Evolutionary conservation across 495 filamentous ascomycete species (phyloP), one percentile per base, ranked within the genome.

Genomic region (Jackrogersella multiformis): DNA sequence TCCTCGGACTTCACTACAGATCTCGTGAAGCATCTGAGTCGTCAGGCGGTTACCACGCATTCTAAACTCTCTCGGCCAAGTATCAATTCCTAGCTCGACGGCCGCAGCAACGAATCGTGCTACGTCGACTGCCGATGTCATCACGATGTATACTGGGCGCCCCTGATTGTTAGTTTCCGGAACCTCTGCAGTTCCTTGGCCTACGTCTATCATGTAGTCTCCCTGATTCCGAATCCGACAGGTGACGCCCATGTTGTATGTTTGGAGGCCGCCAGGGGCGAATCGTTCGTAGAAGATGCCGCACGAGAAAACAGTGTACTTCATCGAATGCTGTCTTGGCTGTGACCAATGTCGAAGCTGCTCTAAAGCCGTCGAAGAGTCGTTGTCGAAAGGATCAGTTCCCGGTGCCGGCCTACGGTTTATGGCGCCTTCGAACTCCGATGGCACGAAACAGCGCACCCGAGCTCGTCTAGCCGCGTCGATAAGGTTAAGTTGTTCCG

Each of bases 221-320:
- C 86, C 87, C 58, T 88, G 86, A 20, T 78, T 79, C 13, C 78
- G 76, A 28, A 87, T 71, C 10, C 79, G 78, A 38, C 73, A 75
- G 6, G 75, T 73, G 15, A 71, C 56, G 7, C 88, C 87, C 32
- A 92, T 87, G 3, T 79, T 74, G 52, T 81, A 82, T 2, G 76
- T 73, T 18, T 76, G 75, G 48, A 93, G 77, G 3, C 90, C 90
- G 9, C 85, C 86, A 9, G 85, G 86, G 7, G 80, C 83, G 72
- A 93, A 92, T 9, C 90, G 80, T 70, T 93, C 90, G 79, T 91
- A 92, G 68, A 92, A 87, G n/a, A 92, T 71, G 34, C 90, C 90
- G 71, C 90, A 93, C 1, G 85, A 83, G 64, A 93, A 91, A 34
- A 87, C 80, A 3, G 89, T 89, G 57, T 81, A 90, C 39, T 85